Evolutionary conservation across 768 basidiomycete genomes (phyloP), one percentile per base, ranked within the genome.

Genomic region (Macrolepiota dolichaula): DNA sequence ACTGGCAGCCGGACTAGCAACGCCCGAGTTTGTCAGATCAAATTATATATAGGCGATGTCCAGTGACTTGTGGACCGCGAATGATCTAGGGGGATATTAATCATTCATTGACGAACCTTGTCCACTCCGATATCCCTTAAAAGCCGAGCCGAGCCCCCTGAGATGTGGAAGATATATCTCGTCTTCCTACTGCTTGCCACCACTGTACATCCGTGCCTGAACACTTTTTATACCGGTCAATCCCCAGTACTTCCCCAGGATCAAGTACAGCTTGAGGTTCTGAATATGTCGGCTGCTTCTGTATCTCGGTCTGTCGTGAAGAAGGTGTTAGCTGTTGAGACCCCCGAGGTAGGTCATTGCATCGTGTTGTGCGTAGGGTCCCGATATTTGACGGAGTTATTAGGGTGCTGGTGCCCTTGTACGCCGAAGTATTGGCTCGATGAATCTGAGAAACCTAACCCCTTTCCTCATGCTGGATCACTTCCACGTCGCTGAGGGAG

Each of bases 381-480:
- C 15, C 42, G 19, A 44, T 49, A 57, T 57, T 49, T 56, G 25
- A 61, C 40, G 22, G 10, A 15, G 35, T 5, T 60, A 22, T n/a
- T 29, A 91, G 88, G 93, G 95, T 9, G 89, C 76, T 2, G 93
- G 93, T 5, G 95, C 90, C 17, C 77, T 81, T 54, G 96, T 98
- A 22, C 82, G 94, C 61, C 80, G 96, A 52, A 91, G 89, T 44
- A 97, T 98, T 64, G 96, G 96, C 6, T 82, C 86, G 3, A 76
- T 77, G 73, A 77, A 72, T 49, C 77, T 98, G 38, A 80, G 87
- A 53, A 97, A 95, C 70, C 74, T 97, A 42, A 88, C 89, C 0
- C 96, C 96, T 0, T 98, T 98, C 80, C 79, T 98, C 56, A 87
- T 98, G 90, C 76, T 92, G 11, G 91, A 93, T 70, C 88, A 95